A percentile compares a stretch with the other conserved stretches of the same genome.
phyloP scores from a whole-genome alignment of 305 asterid species.

The Coffea humblotiana region DNA sequence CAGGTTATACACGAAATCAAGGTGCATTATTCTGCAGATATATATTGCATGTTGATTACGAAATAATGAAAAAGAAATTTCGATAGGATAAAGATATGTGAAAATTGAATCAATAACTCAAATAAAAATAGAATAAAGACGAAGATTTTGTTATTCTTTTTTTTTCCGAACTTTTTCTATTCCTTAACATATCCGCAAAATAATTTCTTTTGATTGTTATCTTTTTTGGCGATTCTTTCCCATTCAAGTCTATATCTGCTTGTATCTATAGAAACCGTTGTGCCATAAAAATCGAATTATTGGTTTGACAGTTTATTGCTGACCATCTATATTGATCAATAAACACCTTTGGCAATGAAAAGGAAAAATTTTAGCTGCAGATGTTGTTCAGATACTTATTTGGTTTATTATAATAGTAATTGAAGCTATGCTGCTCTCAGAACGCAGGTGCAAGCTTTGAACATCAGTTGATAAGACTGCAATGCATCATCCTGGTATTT shows the following conservation, averaged over 20 bases:
- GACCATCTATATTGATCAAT: not conserved
- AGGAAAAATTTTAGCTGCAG: slow-evolving; percentile 1
- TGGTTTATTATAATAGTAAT: not conserved
- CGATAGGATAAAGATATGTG: no score
- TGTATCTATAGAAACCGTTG: no score
- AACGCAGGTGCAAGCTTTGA: not conserved
- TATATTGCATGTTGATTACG: not conserved
- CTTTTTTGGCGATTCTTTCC: no score
- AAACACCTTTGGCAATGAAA: not conserved
- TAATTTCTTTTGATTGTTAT: no score
- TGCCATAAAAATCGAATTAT: not conserved
- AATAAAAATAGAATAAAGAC: no score
- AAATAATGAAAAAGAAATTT: no score
- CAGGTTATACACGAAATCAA: not conserved
- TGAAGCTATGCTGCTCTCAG: not conserved
- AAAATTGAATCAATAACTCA: no score
- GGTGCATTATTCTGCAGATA: not conserved
- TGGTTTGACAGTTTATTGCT: not conserved
- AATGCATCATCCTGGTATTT: slow-evolving; percentile 8
- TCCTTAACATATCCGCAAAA: no score
- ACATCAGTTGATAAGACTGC: slow-evolving; percentile 9
- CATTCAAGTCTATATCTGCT: no score
- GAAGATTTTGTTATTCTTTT: no score
- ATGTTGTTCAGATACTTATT: not conserved
- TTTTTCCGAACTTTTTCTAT: no score